phyloP scores from a whole-genome alignment of 2,329 filamentous ascomycete genomes.

The Exophiala bonariae region DNA sequence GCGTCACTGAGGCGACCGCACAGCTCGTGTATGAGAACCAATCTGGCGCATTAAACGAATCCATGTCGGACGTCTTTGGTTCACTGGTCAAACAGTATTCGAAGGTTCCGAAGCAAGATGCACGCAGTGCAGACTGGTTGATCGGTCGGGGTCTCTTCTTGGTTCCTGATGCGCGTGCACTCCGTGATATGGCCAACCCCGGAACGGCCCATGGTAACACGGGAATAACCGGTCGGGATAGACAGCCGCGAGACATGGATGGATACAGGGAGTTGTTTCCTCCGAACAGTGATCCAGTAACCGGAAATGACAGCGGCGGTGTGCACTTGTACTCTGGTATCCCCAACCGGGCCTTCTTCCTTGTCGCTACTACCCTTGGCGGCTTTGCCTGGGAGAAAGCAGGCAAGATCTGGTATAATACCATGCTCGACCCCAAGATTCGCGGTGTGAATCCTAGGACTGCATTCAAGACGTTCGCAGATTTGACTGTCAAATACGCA shows the following conservation, averaged over 20 bases:
- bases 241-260: neutral
- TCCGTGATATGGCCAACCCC: neutral
- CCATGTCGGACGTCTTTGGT: constrained; percentile 28
- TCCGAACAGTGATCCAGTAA: constrained; percentile 2
- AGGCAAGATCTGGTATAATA: constrained; percentile 22
- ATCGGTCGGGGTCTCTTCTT: constrained; percentile 1
- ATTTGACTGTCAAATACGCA: neutral
- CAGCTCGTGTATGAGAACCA: constrained; percentile 54
- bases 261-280: too few relatives aligned
- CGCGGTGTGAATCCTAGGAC: neutral
- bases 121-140: constrained; percentile 4
- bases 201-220: constrained; percentile 3
- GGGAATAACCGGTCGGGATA: neutral
- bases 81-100: constrained; percentile 1
- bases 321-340: constrained; percentile 60
- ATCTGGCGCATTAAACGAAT: constrained; percentile 58
- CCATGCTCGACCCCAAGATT: neutral
- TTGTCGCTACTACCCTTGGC: constrained; percentile 47
- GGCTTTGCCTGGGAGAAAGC: constrained; percentile 50
- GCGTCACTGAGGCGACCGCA: constrained; percentile 52
- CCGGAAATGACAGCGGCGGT: constrained; percentile 51
- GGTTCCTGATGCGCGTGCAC: neutral
- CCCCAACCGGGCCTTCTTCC: constrained; percentile 59
- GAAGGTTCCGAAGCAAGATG: neutral
- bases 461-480: neutral